A percentile compares a stretch with the other conserved stretches of the same genome.
These are phyloP conservation scores for Scutellaria galericulata DNA, from an alignment of 257 asterid species.

Conservation along the genomic window DNA sequence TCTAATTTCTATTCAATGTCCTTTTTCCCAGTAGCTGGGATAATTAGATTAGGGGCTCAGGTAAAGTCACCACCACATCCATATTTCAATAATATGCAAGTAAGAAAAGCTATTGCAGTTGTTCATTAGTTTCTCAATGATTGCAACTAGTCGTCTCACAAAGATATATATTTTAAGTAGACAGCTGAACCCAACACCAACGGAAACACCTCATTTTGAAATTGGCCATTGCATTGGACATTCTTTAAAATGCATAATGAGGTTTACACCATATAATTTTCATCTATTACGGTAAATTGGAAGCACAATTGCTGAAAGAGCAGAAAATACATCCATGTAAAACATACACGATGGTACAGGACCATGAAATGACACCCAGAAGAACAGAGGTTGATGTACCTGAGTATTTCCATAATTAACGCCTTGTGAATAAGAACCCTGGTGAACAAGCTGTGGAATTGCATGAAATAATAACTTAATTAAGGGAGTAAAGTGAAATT, in stretches of 20 bases:
- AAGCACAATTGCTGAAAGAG: not conserved
- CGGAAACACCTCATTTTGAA: not conserved
- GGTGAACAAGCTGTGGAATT: slow-evolving; percentile 62
- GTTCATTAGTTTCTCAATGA: not conserved
- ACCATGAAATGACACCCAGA: slow-evolving; percentile 19
- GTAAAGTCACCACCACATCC: not conserved
- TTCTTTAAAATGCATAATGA: not conserved
- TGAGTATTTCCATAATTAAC: slow-evolving; percentile 69
- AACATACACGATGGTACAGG: slow-evolving; percentile 14
- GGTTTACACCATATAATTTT: not conserved
- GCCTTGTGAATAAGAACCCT: slow-evolving; percentile 80
- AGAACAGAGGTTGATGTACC: slow-evolving; percentile 47
- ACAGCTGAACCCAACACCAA: not conserved
- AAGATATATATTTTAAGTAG: not conserved
- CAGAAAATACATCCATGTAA: not conserved
- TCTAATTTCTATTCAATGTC: not conserved
- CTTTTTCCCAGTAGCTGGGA: not conserved
- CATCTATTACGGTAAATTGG: not conserved
- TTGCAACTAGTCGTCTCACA: not conserved
- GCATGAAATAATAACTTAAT: slow-evolving; percentile 29
- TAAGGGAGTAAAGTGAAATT: slow-evolving; percentile 7
- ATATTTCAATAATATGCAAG: not conserved
- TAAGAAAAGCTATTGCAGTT: not conserved
- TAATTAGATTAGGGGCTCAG: not conserved
- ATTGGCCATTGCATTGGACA: not conserved